phyloP scores from a whole-genome alignment of 2,329 filamentous ascomycete species.

The Cordyceps farinosa region DNA sequence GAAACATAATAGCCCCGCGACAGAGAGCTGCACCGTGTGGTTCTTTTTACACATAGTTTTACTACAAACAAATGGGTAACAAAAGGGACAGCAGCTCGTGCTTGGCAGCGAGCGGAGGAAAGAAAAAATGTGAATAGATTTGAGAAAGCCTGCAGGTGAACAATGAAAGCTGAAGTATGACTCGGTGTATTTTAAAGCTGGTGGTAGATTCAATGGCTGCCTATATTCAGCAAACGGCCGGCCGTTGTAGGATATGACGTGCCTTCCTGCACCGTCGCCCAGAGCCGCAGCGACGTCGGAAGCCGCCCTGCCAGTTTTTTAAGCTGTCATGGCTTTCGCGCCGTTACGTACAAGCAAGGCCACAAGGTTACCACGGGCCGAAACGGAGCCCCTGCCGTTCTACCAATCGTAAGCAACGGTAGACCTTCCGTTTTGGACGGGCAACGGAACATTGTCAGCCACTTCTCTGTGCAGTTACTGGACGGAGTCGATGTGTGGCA shows the following conservation, averaged over 20 bases:
- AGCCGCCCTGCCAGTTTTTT: neutral
- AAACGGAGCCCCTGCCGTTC: neutral
- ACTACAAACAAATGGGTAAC: constrained; percentile 11
- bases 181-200: neutral
- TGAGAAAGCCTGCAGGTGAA: no score
- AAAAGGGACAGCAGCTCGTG: neutral
- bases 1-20: constrained; percentile 16
- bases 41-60: constrained; percentile 19
- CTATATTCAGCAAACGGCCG: neutral
- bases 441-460: neutral
- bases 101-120: neutral
- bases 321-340: constrained; percentile 2
- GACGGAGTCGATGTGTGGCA: no score
- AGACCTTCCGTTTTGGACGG: neutral
- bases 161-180: neutral
- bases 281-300: constrained; percentile 4
- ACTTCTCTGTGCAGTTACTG: neutral
- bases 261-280: no score
- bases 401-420: neutral
- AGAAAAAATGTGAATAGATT: neutral
- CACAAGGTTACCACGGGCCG: neutral
- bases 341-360: constrained; percentile 6
- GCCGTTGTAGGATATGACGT: neutral
- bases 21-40: constrained; percentile 13
- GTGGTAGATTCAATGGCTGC: neutral